Conservation (phyloP, 1,284 basidiomycete genomes). For the Ceratobasidium sp. region DNA sequence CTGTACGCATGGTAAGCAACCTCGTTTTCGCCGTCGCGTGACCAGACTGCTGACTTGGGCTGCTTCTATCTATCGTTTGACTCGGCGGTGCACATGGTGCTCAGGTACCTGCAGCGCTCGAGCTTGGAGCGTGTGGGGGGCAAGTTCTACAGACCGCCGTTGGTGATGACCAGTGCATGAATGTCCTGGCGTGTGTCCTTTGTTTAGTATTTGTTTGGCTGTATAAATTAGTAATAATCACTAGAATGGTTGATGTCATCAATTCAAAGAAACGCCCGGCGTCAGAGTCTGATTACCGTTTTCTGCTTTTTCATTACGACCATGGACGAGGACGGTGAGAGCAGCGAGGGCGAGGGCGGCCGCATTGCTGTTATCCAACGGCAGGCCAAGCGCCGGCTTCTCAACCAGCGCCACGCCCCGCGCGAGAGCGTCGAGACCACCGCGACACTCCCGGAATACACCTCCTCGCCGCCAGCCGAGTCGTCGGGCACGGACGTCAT, state of each 20-base stretch:
- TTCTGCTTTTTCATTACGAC: constrained; percentile 39
- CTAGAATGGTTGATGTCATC: constrained; percentile 41
- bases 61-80: constrained; percentile 24
- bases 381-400: constrained; percentile 20
- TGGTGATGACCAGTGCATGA: constrained; percentile 11
- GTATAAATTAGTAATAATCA: not conserved
- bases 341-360: constrained; percentile 17
- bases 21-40: not conserved
- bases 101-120: constrained; percentile 31
- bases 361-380: constrained; percentile 27
- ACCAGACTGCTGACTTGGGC: constrained; percentile 5
- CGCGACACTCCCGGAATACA: constrained; percentile 33
- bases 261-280: constrained; percentile 9
- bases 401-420: constrained; percentile 14
- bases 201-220: constrained; percentile 7
- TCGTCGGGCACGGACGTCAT: constrained; percentile 17
- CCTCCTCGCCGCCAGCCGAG: constrained; percentile 1
- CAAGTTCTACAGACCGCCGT: constrained; percentile 31
- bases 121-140: constrained; percentile 40
- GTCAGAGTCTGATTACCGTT: constrained; percentile 5
- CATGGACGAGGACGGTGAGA: constrained; percentile 41
- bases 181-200: not conserved
- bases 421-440: constrained; percentile 29
- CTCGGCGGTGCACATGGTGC: constrained; percentile 24
- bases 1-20: constrained; percentile 51